phyloP scores from a whole-genome alignment of 2,329 filamentous ascomycete species.

The Pestalotiopsis sp. region DNA sequence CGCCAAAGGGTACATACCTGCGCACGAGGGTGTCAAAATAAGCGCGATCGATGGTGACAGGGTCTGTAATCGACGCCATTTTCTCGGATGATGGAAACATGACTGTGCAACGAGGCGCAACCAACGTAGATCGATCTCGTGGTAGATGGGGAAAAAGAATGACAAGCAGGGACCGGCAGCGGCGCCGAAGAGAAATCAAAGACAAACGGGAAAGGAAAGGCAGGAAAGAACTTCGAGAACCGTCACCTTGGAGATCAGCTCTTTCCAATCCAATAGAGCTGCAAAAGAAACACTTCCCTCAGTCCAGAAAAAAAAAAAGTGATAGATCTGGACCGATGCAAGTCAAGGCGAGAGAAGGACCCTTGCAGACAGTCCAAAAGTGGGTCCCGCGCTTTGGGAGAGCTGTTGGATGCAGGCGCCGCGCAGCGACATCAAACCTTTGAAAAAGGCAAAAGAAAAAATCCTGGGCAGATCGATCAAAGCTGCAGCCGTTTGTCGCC shows the following conservation, averaged over 20 bases:
- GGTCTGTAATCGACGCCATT: constrained; percentile 29
- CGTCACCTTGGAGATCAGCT: background rate
- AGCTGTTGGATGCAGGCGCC: no score
- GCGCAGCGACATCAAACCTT: no score
- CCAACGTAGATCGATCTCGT: background rate
- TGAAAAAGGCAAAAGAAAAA: no score
- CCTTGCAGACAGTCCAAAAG: background rate
- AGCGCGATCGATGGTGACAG: constrained; percentile 60
- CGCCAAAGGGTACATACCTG: constrained; percentile 49
- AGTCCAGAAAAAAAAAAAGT: background rate
- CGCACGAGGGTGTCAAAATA: constrained; percentile 65
- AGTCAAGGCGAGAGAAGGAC: background rate
- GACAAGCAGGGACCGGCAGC: background rate
- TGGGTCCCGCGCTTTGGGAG: background rate
- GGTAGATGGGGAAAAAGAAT: background rate
- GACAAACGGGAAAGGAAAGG: background rate
- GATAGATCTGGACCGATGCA: background rate
- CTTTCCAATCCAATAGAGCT: background rate
- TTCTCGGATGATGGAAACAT: background rate
- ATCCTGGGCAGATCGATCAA: no score
- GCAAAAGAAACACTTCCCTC: background rate
- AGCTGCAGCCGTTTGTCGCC: no score
- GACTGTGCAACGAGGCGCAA: background rate
- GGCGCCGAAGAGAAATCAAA: background rate
- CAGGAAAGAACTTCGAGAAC: background rate